Evolutionary conservation across 1,139 yeast species (phyloP).

Genomic region (Kazachstania sp.): DNA sequence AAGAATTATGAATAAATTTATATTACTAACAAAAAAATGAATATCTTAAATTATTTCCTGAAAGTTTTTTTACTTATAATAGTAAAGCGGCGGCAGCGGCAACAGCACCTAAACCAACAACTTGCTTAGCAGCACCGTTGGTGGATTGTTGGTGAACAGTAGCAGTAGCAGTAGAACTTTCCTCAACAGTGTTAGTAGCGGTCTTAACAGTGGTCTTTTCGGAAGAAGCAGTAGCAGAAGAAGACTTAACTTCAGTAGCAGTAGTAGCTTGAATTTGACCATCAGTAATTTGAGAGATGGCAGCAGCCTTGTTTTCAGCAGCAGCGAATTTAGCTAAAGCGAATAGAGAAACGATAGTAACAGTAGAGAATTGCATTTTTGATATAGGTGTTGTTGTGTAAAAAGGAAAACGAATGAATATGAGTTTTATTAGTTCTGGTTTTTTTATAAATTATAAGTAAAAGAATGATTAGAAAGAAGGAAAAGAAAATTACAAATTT

Average conservation of each 20-base stretch:
- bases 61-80: constrained; percentile 5
- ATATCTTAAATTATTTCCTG: not conserved
- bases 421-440: not conserved
- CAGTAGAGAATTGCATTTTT: constrained; percentile 16
- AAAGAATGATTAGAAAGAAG: not conserved
- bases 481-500: not conserved
- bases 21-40: not conserved
- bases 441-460: not conserved
- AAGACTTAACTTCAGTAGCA: constrained; percentile 3
- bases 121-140: constrained; percentile 12
- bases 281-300: constrained; percentile 34
- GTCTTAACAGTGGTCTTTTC: constrained; percentile 5
- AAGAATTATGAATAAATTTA: not conserved
- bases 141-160: constrained; percentile 7
- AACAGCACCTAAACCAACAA: constrained; percentile 10
- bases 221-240: constrained; percentile 6
- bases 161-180: constrained; percentile 5
- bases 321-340: constrained; percentile 14
- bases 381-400: not conserved
- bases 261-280: constrained; percentile 34
- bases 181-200: constrained; percentile 5
- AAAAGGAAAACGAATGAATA: constrained; percentile 3
- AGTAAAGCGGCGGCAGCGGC: constrained; percentile 11
- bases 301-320: constrained; percentile 15
- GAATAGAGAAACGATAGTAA: constrained; percentile 9